Conservation (phyloP, 257 asterid genomes). For the Fraxinus pennsylvanica region DNA sequence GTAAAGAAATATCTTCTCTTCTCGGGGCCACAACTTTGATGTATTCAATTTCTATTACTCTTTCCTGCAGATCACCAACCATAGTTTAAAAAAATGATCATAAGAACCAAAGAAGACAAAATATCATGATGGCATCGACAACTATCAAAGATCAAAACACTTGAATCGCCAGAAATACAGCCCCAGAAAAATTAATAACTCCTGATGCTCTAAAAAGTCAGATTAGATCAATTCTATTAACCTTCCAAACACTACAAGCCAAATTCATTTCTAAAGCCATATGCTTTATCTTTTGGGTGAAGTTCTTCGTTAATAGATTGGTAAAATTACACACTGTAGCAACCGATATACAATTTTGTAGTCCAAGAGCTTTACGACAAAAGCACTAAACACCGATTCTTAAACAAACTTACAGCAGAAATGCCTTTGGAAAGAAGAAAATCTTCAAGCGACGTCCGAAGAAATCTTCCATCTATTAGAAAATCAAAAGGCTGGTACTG, state of each 20-base stretch:
- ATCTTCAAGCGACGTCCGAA: conserved; percentile 86
- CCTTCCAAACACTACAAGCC: background rate
- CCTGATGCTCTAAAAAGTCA: background rate
- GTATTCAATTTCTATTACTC: conserved; percentile 84
- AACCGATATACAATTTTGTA: conserved; percentile 11
- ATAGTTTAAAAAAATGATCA: conserved; percentile 10
- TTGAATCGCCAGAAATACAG: background rate
- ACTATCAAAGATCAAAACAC: background rate
- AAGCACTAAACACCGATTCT: background rate
- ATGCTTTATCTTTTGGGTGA: background rate
- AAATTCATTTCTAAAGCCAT: background rate
- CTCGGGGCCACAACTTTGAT: conserved; percentile 83
- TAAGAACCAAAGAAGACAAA: background rate
- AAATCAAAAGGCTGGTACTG: conserved; percentile 81
- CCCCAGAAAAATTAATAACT: background rate
- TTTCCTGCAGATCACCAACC: conserved; percentile 59
- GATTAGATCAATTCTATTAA: background rate
- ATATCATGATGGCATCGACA: conserved; percentile 1
- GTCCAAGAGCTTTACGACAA: background rate
- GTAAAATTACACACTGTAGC: background rate
- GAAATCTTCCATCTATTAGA: conserved; percentile 83
- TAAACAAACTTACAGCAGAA: conserved; percentile 64
- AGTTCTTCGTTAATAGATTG: background rate
- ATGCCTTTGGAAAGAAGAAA: conserved; percentile 90
- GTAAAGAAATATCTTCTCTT: conserved; percentile 75